Evolutionary conservation across 306 rosid genomes (phyloP), one percentile per base, ranked within the genome.

Genomic region (Casuarina equisetifolia): DNA sequence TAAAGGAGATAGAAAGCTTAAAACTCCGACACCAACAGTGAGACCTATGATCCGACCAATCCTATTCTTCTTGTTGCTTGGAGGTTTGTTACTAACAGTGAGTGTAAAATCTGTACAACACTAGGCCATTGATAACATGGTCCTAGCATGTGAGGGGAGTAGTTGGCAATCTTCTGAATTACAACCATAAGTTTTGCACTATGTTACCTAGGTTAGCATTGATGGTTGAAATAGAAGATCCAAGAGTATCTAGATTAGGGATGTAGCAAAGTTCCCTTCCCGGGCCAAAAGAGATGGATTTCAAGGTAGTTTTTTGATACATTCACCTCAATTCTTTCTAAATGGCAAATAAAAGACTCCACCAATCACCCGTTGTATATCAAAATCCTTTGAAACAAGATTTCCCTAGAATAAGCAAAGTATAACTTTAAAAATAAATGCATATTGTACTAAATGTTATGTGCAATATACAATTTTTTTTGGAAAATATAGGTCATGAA

Each of bases 31-130:
- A 82, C 98, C 98, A 82, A 85, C 81, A 70, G 77, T 82, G 19
- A 93, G 35, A 70, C 98, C 97, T 39, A 76, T 85, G 15, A 90
- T 83, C 36, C 88, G 82, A 74, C 88, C 90, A 0, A 88, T 82
- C 70, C 45, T 87, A 72, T 72, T 87, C 76, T 74, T 84, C 68
- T 85, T 73, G 58, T 51, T 87, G 53, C 79, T 80, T 61, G 89
- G 91, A 81, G 91, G 81, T 36, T 25, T 4, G 61, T 93, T 93
- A 76, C 89, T 75, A 59, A 88, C 92, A 2, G 50, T 8, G 57
- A 93, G 98, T 38, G 0, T 32, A 50, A 93, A 93, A 71, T 91
- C 95, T 93, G 80, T 74, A 74, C 70, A 67, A 53, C 78, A 57
- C 75, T 38, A 61, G 63, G 42, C 35, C 79, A 75, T 46, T 11